Conservation (phyloP, 1,284 basidiomycete genomes). For the Irpex sp. region DNA sequence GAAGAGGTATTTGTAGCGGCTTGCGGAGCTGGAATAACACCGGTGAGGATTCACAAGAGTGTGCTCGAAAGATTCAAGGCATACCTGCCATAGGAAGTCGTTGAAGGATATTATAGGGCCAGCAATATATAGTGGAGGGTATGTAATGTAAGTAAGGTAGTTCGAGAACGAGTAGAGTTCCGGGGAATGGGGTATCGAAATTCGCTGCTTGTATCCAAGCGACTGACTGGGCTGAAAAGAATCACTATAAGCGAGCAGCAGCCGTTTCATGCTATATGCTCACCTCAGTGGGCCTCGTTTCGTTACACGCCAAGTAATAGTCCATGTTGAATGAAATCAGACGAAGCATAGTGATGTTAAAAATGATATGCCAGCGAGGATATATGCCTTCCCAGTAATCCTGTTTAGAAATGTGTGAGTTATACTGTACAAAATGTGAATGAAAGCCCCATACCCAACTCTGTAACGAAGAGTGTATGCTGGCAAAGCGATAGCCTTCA, state of each 20-base stretch:
- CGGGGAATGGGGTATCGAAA: slow-evolving; percentile 49
- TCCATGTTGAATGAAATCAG: slow-evolving; percentile 95
- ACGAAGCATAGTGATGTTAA: slow-evolving; percentile 97
- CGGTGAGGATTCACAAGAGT: slow-evolving; percentile 1
- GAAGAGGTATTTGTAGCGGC: slow-evolving; percentile 51
- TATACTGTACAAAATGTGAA: slow-evolving; percentile 29
- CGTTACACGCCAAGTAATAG: slow-evolving; percentile 83
- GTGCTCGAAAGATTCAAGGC: slow-evolving; percentile 23
- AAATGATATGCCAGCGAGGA: slow-evolving; percentile 93
- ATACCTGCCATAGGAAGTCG: slow-evolving; percentile 92
- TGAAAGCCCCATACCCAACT: slow-evolving; percentile 49
- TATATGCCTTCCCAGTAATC: slow-evolving; percentile 78
- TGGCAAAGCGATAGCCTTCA: slow-evolving; percentile 80
- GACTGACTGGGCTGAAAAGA: slow-evolving; percentile 36
- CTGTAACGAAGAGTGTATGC: slow-evolving; percentile 52
- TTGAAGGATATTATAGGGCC: slow-evolving; percentile 98
- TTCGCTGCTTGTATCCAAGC: slow-evolving; percentile 68
- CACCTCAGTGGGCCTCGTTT: slow-evolving; percentile 50
- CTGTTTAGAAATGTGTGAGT: slow-evolving; percentile 45
- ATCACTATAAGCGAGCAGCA: no score
- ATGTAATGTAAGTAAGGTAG: slow-evolving; percentile 84
- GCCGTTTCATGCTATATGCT: slow-evolving; percentile 21
- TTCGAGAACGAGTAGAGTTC: slow-evolving; percentile 64
- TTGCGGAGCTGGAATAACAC: slow-evolving; percentile 55
- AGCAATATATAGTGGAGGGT: slow-evolving; percentile 95